Base-by-base conservation (phyloP, 1,284 basidiomycete species). In the Malassezia obtusa region DNA sequence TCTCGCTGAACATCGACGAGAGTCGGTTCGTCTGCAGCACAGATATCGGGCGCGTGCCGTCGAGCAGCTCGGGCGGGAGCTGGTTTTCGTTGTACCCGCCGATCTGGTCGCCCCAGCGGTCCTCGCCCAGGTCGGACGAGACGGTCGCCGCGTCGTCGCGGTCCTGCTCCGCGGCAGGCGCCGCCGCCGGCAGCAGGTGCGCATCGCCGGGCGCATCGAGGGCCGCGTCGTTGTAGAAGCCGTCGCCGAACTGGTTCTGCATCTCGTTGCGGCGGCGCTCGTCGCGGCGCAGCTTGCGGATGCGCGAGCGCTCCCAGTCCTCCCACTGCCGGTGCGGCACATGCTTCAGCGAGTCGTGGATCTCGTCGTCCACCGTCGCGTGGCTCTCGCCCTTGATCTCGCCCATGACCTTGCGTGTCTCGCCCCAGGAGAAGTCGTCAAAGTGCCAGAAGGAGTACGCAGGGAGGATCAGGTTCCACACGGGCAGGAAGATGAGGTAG, bases 401-500 rank as follows among this genome's bases (percentile, higher is more conserved):
- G 36, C 71, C 65, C 76, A 87, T 88, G 4, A 98, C 90, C 77
- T 91, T 91, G 67, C 94, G 90, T 70, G 92, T 98, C 76, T 95
- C 89, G 68, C 92, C 92, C 92, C 92, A 96, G 31, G 89, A 91
- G 75, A 95, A 94, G 76, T 98, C 94, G 68, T 98, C 94, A 76
- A 98, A 96, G 77, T 98, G 91, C 91, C 91, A 96, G 76, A 96
- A 96, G 24, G 91, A 86, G 76, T 95, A 95, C 4, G 91, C 78
- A 6, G 91, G 92, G 3, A 64, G 58, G 19, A 67, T 57, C 31
- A 94, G 90, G 59, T 77, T 77, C 77, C 77, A 77, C 15, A 77
- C 72, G 1, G 77, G 77, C 11, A 77, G 64, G 50, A 76, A 76
- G 49, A 85, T 60, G 15, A 99, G 80, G 77, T 98, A 98, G 67